These are phyloP conservation scores for Dichotomopilus funicola DNA, from an alignment of 2,329 filamentous ascomycete species.

Conservation along the genomic window DNA sequence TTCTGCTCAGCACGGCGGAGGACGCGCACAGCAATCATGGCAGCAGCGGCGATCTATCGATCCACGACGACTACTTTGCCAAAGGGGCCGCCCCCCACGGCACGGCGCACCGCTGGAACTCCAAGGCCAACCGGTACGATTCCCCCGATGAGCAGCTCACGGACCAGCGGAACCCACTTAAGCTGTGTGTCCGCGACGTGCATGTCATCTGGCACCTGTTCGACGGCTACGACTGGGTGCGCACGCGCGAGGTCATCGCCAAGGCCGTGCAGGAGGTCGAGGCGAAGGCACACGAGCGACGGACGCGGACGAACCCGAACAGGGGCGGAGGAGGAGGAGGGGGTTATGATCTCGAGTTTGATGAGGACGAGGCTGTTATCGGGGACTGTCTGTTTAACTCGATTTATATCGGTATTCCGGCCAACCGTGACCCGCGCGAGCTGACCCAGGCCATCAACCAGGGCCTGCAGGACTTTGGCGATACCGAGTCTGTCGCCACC, in stretches of 20 bases:
- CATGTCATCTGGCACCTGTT: slow-evolving; percentile 97
- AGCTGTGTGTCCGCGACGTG: slow-evolving; percentile 73
- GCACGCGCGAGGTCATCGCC: slow-evolving; percentile 77
- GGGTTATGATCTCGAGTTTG: slow-evolving; percentile 53
- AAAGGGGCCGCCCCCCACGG: slow-evolving; percentile 53
- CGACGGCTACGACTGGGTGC: slow-evolving; percentile 94
- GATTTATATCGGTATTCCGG: slow-evolving; percentile 90
- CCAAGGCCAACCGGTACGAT: slow-evolving; percentile 67
- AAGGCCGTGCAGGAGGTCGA: slow-evolving; percentile 88
- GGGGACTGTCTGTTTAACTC: slow-evolving; percentile 98
- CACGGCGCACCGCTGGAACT: slow-evolving; percentile 75
- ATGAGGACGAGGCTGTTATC: slow-evolving; percentile 78
- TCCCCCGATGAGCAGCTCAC: slow-evolving; percentile 51
- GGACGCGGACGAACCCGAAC: slow-evolving; percentile 44
- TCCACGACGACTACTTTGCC: slow-evolving; percentile 74
- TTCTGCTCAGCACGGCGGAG: slow-evolving; percentile 38
- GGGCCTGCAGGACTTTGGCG: slow-evolving; percentile 75
- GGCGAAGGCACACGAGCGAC: slow-evolving; percentile 69
- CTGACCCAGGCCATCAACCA: slow-evolving; percentile 80
- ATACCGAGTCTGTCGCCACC: slow-evolving; percentile 83
- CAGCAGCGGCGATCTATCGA: slow-evolving; percentile 51
- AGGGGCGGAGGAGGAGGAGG: slow-evolving; percentile 35
- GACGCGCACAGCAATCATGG: slow-evolving; percentile 43
- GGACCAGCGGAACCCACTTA: slow-evolving; percentile 62
- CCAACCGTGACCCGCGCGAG: slow-evolving; percentile 77